Evolutionary conservation across 805 yeast genomes (phyloP).

Genomic region (Ogataea paradorogensis): DNA sequence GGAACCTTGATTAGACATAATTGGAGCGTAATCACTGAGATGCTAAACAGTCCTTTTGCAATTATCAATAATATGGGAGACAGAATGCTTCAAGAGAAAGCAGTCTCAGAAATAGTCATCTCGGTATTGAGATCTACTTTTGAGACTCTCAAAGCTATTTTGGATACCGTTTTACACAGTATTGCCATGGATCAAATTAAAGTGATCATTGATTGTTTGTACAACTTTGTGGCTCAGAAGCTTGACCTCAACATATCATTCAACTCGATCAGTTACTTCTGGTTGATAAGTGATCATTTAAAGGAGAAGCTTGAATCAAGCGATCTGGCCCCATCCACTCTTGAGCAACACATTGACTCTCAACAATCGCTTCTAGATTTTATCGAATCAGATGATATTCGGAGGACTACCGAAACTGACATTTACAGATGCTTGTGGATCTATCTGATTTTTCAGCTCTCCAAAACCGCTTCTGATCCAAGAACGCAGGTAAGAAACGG

Average conservation of each 20-base stretch:
- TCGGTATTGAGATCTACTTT: conserved; percentile 66
- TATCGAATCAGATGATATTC: conserved; percentile 9
- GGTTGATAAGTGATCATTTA: conserved; percentile 83
- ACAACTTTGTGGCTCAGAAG: conserved; percentile 66
- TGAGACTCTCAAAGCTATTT: conserved; percentile 75
- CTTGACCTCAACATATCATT: conserved; percentile 84
- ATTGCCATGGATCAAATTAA: conserved; percentile 66
- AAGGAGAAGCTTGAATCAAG: conserved; percentile 34
- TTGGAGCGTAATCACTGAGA: conserved; percentile 74
- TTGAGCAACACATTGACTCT: conserved; percentile 21
- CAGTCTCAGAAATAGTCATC: conserved; percentile 45
- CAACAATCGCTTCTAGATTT: conserved; percentile 20
- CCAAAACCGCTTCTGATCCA: conserved; percentile 58
- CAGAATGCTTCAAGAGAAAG: conserved; percentile 26
- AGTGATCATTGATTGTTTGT: conserved; percentile 66
- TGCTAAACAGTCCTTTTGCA: conserved; percentile 58
- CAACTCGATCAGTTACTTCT: conserved; percentile 86
- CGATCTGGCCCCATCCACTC: neutral
- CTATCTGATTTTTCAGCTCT: conserved; percentile 58
- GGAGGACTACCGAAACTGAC: conserved; percentile 22
- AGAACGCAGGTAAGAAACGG: conserved; percentile 87
- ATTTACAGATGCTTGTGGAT: conserved; percentile 53
- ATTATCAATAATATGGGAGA: conserved; percentile 31
- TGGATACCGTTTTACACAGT: conserved; percentile 78
- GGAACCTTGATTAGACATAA: conserved; percentile 54